Base-by-base conservation (phyloP, 768 basidiomycete species). In the Xerocomus potaroensis region DNA sequence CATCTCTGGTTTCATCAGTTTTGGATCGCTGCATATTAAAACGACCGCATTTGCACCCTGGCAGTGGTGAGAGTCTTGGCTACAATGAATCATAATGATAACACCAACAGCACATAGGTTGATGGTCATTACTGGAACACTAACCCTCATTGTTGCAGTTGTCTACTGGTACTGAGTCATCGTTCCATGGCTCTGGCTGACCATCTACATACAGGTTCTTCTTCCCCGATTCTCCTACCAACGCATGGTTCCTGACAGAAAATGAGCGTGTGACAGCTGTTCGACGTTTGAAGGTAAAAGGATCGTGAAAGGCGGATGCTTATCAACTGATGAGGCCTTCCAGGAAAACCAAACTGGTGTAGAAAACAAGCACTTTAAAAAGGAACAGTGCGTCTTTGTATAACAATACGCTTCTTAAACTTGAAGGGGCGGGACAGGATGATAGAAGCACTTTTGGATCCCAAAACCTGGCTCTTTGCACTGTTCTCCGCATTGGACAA, bases 321-420 rank as follows among this genome's bases (percentile, higher is more conserved):
- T 9, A 36, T 6, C 3, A 26, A 26, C 18, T 50, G 6, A 53
- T 11, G 31, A 16, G 15, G 14, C 5, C 16, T 10, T 18, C 6
- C 52, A 82, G 79, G 76, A 71, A 64, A 87, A 88, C 51, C 85
- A 90, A 77, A 84, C 84, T 0, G 88, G 87, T 24, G 77, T 88
- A 9, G 87, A 89, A 65, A 89, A 87, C 59, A 91, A 90, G 56
- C 74, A 74, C 43, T 90, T 86, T 68, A 90, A 90, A 69, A 78
- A 72, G 43, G 83, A 87, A 30, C 87, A 90, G 86, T 87, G 45
- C 51, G 83, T 73, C 9, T 18, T 27, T 1, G 22, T 16, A 2
- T 12, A 12, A n/a, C 31, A 4, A 8, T 9, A 10, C 27, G 12
- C 24, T 16, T 37, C 15, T 31, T 10, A 9, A 1, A 16, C 16